Evolutionary conservation across 495 filamentous ascomycete species (phyloP).

Genomic region (Aspergillus cristatus): DNA sequence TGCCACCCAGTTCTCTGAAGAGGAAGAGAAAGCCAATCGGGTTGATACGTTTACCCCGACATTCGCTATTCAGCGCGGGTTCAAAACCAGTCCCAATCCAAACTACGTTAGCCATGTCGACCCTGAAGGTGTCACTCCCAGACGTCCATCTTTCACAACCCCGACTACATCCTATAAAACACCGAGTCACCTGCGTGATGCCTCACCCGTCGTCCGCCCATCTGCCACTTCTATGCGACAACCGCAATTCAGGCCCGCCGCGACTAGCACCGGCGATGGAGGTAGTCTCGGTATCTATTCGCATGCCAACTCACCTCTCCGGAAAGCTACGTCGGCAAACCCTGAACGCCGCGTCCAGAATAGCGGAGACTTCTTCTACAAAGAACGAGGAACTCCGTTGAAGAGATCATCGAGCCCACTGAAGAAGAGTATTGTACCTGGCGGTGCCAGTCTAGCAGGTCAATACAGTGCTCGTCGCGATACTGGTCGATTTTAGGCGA

Average conservation of each 20-base stretch:
- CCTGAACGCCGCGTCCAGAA: conserved; percentile 30
- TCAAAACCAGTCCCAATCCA: conserved; percentile 77
- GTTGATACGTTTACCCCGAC: conserved; percentile 71
- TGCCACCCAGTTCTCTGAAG: conserved; percentile 56
- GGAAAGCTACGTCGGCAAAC: conserved; percentile 49
- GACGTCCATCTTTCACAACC: conserved; percentile 18
- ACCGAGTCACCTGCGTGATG: conserved; percentile 38
- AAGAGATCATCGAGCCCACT: conserved; percentile 33
- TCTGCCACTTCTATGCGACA: conserved; percentile 43
- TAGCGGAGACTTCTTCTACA: conserved; percentile 30
- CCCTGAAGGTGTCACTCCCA: conserved; percentile 47
- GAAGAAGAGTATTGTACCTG: conserved; percentile 35
- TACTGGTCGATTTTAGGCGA: conserved; percentile 28
- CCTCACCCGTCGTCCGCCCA: conserved; percentile 40
- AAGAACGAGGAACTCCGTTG: conserved; percentile 29
- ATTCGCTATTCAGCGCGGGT: conserved; percentile 69
- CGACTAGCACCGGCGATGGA: conserved; percentile 48
- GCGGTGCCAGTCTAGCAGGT: conserved; percentile 17
- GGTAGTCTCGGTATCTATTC: conserved; percentile 73
- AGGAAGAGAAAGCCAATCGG: conserved; percentile 37
- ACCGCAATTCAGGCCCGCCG: conserved; percentile 43
- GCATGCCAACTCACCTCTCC: conserved; percentile 72
- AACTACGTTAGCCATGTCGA: conserved; percentile 75
- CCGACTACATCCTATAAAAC: conserved; percentile 26
- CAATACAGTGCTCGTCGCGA: conserved; percentile 24